Conservation (phyloP, 108 stramenopile genomes). For the Skeletonema costatum region DNA sequence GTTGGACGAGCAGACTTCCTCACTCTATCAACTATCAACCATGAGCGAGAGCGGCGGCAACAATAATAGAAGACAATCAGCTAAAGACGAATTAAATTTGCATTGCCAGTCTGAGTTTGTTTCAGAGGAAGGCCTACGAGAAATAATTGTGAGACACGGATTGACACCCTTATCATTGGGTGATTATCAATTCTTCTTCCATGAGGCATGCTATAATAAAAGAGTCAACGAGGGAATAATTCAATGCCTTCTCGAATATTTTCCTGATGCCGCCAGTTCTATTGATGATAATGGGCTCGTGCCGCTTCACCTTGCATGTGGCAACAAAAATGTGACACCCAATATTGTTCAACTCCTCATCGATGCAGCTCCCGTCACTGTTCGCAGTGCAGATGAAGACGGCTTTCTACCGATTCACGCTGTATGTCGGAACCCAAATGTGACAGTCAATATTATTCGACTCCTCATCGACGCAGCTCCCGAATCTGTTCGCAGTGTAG, state of each 20-base stretch:
- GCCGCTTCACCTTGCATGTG: background rate
- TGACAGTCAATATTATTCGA: background rate
- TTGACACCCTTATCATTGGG: background rate
- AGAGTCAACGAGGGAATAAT: background rate
- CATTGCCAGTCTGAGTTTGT: background rate
- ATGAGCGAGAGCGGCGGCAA: too few relatives aligned
- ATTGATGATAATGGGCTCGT: background rate
- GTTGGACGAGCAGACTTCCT: too few relatives aligned
- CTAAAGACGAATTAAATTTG: background rate
- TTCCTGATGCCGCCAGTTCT: background rate
- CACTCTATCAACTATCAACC: too few relatives aligned
- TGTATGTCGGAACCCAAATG: background rate
- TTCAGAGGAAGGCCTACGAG: background rate
- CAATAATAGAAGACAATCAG: too few relatives aligned
- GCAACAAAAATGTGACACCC: too few relatives aligned
- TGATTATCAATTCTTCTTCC: too few relatives aligned
- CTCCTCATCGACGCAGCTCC: constrained; percentile 2
- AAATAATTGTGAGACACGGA: background rate
- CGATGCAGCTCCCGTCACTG: background rate
- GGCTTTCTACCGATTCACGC: background rate
- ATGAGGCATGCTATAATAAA: background rate
- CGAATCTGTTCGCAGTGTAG: background rate
- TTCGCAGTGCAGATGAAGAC: background rate
- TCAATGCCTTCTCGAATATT: constrained; percentile 3
- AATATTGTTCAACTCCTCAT: too few relatives aligned